These are phyloP conservation scores for Hypoxylon sp. DNA, from an alignment of 2,329 filamentous ascomycete genomes.

Conservation along the genomic window DNA sequence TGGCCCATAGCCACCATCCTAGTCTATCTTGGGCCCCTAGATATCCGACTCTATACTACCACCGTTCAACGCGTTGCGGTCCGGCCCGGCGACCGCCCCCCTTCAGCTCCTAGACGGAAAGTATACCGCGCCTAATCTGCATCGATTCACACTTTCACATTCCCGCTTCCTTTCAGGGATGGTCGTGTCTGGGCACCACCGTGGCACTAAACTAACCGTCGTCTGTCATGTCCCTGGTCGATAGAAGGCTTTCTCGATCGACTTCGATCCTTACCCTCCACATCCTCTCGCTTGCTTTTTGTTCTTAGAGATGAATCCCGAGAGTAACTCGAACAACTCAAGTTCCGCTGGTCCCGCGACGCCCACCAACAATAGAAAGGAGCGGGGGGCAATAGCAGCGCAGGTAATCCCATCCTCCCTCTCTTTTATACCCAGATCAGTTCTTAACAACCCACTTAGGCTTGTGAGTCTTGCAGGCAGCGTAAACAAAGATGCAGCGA, in stretches of 20 bases:
- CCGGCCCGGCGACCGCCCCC: constrained; percentile 39
- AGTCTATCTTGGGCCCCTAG: constrained; percentile 34
- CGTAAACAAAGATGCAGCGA: constrained; percentile 76
- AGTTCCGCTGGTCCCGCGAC: constrained; percentile 53
- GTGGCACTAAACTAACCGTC: constrained; percentile 32
- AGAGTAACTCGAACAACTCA: constrained; percentile 45
- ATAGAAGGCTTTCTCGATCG: constrained; percentile 39
- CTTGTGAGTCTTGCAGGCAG: constrained; percentile 69
- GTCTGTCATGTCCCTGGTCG: constrained; percentile 44
- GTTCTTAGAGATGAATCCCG: constrained; percentile 45
- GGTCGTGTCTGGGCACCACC: constrained; percentile 40
- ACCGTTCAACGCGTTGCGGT: constrained; percentile 40
- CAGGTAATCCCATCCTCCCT: constrained; percentile 48
- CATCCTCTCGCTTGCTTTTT: constrained; percentile 27
- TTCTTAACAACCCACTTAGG: constrained; percentile 26
- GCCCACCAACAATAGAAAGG: constrained; percentile 53
- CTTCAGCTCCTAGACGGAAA: constrained; percentile 35
- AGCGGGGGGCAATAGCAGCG: constrained; percentile 57
- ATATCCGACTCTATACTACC: constrained; percentile 39
- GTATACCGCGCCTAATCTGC: constrained; percentile 39
- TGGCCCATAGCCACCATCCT: constrained; percentile 36
- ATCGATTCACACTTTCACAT: constrained; percentile 30
- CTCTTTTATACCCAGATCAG: constrained; percentile 3
- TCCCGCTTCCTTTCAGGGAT: constrained; percentile 40
- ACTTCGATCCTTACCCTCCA: constrained; percentile 34